Base-by-base conservation (phyloP, 352 stramenopile species). In the Aphanomyces astaci region DNA sequence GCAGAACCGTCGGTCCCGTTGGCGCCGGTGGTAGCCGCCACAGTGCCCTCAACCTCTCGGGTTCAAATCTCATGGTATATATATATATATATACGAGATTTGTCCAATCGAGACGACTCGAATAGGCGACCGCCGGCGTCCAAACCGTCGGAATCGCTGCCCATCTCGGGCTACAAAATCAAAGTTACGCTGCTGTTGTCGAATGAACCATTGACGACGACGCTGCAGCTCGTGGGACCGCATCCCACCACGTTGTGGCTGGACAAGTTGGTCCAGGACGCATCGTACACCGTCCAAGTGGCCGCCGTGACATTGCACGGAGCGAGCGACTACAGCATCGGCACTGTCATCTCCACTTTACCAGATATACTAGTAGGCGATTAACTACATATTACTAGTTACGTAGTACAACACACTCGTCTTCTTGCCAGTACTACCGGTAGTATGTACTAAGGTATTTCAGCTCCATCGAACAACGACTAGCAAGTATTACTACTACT, bases 121-220 rank as follows among this genome's bases (percentile, higher is more conserved):
- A 19, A 53, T n/a, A 65, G 78, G 78, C 67, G 49, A 1, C 52
- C 75, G 22, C 71, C 76, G 30, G 62, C 67, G 22, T 5, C 70
- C 2, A 73, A 71, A 11, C 45, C 84, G 36, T 73, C 87, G 54
- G 72, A 91, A 43, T 73, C 79, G 24, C 68, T 82, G 24, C 81
- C 83, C 4, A 76, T 88, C 10, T 91, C 83, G 7, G 78, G 79
- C 19, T 91, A 87, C 74, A 86, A 87, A 60, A 67, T 91, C 33
- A 78, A 72, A 22, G 24, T 80, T n/a, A 57, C 66, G 3, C 73
- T 54, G 4, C 3, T 22, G 4, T 66, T 52, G 7, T 60, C 24
- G 0, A 64, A 55, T 1, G 2, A 4, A 4, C 72, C 74, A n/a
- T n/a, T n/a, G 5, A 0, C 27, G 7, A 31, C 3, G 24, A 56